These are phyloP conservation scores for Oryza coarctata DNA, from an alignment of 176 grass and related monocot species.

Conservation along the genomic window DNA sequence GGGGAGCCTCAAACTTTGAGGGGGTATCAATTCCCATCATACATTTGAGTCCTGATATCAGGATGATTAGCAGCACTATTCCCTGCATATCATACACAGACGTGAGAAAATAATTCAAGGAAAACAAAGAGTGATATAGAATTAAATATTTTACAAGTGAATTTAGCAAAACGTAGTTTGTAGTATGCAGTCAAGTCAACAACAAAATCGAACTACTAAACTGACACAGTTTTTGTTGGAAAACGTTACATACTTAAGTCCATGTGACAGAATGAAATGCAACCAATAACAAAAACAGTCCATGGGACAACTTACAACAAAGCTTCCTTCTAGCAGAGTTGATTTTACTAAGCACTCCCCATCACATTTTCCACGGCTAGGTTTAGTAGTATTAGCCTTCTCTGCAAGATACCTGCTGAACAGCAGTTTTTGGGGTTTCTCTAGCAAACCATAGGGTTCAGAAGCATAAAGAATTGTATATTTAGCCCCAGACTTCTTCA, in stretches of 20 bases:
- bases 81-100: constrained; percentile 51
- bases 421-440: constrained; percentile 33
- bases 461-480: constrained; percentile 89
- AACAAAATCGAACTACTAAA: not conserved
- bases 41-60: constrained; percentile 92
- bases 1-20: constrained; percentile 75
- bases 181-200: not conserved
- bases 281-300: not conserved
- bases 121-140: not conserved
- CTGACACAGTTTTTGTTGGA: not conserved
- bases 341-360: constrained; percentile 74
- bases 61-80: constrained; percentile 88
- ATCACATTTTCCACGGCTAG: constrained; percentile 61
- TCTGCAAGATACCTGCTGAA: constrained; percentile 74
- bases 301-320: constrained; percentile 72
- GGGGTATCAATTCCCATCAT: constrained; percentile 97
- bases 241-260: not conserved
- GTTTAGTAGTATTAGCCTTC: constrained; percentile 44
- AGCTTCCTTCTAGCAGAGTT: constrained; percentile 81
- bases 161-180: not conserved
- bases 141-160: constrained; percentile 15
- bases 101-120: constrained; percentile 8
- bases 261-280: not conserved
- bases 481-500: constrained; percentile 56
- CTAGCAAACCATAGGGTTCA: constrained; percentile 51